phyloP scores from a whole-genome alignment of 1,284 basidiomycete genomes.

The Cutaneotrichosporon sp. region DNA sequence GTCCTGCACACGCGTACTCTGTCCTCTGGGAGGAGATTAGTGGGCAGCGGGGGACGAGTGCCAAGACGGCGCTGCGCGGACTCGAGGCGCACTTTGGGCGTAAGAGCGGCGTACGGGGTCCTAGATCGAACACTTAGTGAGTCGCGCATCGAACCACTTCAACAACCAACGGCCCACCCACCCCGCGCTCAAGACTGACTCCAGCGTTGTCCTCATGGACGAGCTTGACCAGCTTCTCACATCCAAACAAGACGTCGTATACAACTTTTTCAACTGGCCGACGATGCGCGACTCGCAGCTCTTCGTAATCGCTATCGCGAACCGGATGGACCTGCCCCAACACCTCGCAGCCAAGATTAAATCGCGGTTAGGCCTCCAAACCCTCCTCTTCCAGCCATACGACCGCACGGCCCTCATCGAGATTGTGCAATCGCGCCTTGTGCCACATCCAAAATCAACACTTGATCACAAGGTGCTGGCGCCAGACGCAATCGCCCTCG shows the following conservation, averaged over 20 bases:
- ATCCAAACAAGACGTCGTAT: conserved; percentile 93
- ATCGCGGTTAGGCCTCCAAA: conserved; percentile 83
- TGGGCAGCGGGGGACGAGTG: conserved; percentile 64
- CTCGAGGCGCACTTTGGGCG: conserved; percentile 51
- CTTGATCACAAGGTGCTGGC: conserved; percentile 64
- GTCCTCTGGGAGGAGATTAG: conserved; percentile 86
- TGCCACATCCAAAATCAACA: conserved; percentile 55
- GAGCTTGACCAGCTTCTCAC: conserved; percentile 96
- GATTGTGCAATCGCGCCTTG: conserved; percentile 80
- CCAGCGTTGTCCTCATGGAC: conserved; percentile 93
- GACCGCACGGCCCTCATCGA: conserved; percentile 73
- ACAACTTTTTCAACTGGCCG: conserved; percentile 99
- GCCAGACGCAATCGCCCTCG: conserved; percentile 78
- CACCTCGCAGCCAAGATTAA: conserved; percentile 88
- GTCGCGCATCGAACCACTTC: conserved; percentile 22
- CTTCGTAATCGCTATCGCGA: conserved; percentile 94
- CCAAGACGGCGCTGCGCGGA: conserved; percentile 52
- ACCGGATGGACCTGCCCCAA: conserved; percentile 97
- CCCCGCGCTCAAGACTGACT: neutral
- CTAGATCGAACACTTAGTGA: conserved; percentile 53
- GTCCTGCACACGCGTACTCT: conserved; percentile 81
- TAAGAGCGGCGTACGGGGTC: conserved; percentile 48
- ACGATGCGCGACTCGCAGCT: conserved; percentile 80
- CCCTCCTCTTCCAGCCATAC: conserved; percentile 94
- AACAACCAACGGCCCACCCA: neutral